Evolutionary conservation across 768 basidiomycete species (phyloP), one percentile per base, ranked within the genome.

Genomic region (Termitomyces sp.): DNA sequence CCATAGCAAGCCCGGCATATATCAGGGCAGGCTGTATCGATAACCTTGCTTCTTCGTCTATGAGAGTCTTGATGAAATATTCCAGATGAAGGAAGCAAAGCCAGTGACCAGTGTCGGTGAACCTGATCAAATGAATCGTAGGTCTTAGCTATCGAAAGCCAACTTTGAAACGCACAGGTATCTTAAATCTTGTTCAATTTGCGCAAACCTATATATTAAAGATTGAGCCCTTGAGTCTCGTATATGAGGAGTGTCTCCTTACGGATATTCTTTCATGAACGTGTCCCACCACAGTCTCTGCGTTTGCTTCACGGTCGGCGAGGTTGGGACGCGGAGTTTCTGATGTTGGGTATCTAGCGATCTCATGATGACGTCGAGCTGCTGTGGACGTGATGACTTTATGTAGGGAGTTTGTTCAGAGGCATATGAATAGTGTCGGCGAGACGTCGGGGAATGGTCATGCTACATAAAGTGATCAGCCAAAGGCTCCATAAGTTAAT

Each of bases 21-120:
- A 92, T 78, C 56, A 92, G 81, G 0, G 89, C 78, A 6, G 90
- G 89, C 60, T 90, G 89, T 59, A 90, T 82, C 14, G 69, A 70
- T 21, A 75, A 66, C 14, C 86, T 81, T 29, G 79, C 73, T n/a
- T 77, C 76, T 1, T 82, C 75, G 61, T 80, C 73, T 61, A 71
- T 75, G 46, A 92, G 69, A 54, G 74, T 78, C 50, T 76, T 74
- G 58, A 82, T 68, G 63, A 91, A 80, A 40, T 77, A 75, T 12
- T 75, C 72, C 17, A 83, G 67, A 65, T 89, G 82, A 62, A 92
- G 75, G 67, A 90, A 90, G 10, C 82, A 85, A 42, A 92, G 76
- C 75, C 82, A 84, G 59, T 87, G 82, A 21, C 79, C 81, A 27
- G 83, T 83, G 54, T 84, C 81, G 23, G 75, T 73, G 64, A 87